Evolutionary conservation across 2,329 filamentous ascomycete genomes (phyloP).

Genomic region (Pseudocercospora crystallina): DNA sequence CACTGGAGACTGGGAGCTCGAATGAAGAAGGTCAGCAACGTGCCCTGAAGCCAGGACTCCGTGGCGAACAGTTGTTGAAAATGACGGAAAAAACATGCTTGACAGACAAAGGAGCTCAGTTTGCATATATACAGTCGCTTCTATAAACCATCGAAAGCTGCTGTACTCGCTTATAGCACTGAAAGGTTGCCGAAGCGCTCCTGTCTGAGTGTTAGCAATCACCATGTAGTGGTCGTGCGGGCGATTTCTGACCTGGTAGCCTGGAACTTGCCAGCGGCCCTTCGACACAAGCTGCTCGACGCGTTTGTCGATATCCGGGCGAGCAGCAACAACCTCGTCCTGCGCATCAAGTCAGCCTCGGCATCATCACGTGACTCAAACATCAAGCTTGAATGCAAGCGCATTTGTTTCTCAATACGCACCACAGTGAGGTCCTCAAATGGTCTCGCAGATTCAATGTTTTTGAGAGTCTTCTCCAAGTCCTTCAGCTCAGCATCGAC

Average conservation of each 20-base stretch:
- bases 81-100: constrained; percentile 3
- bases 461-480: constrained; percentile 89
- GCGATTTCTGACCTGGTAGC: constrained; percentile 83
- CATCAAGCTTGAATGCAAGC: background rate
- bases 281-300: constrained; percentile 91
- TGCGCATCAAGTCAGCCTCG: constrained; percentile 42
- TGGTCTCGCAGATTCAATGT: constrained; percentile 92
- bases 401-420: constrained; percentile 51
- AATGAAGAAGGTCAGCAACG: no score
- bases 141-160: constrained; percentile 23
- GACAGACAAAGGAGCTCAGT: constrained; percentile 20
- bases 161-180: constrained; percentile 68
- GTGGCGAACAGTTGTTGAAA: background rate
- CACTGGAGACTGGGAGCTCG: no score
- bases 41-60: no score
- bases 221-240: background rate
- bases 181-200: constrained; percentile 99
- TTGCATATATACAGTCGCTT: constrained; percentile 27
- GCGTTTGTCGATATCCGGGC: constrained; percentile 97
- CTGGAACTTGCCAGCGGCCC: constrained; percentile 96
- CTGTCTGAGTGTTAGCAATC: constrained; percentile 48
- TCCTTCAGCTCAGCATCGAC: constrained; percentile 94
- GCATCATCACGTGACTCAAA: constrained; percentile 7
- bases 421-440: constrained; percentile 98
- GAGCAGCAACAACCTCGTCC: constrained; percentile 93